Evolutionary conservation across 2,329 filamentous ascomycete genomes (phyloP).

Genomic region (Pseudogymnoascus sp.): DNA sequence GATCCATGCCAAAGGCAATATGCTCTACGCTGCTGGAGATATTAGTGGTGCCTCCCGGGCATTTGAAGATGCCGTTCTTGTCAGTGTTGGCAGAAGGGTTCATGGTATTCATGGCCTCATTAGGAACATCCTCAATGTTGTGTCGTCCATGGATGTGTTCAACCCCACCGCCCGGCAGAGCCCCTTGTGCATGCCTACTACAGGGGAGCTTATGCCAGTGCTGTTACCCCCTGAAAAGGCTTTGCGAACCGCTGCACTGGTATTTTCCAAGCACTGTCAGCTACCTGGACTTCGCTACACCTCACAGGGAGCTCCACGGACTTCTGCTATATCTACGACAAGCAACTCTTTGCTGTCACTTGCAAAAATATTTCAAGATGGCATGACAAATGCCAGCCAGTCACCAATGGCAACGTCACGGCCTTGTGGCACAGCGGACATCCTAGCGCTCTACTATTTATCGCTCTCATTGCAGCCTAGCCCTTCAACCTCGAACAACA

Average conservation of each 20-base stretch:
- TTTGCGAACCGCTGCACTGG: constrained; percentile 69
- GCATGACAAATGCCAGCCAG: constrained; percentile 65
- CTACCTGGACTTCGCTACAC: constrained; percentile 73
- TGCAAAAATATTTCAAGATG: constrained; percentile 96
- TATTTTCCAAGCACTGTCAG: constrained; percentile 68
- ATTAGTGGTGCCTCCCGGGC: constrained; percentile 72
- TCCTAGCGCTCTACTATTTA: constrained; percentile 88
- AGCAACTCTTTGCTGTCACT: constrained; percentile 92
- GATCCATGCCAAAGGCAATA: constrained; percentile 96
- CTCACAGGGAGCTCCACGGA: constrained; percentile 59
- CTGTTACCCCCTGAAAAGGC: constrained; percentile 77
- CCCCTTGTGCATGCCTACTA: background rate
- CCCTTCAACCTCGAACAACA: constrained; percentile 95
- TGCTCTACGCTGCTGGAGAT: constrained; percentile 85
- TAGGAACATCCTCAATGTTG: constrained; percentile 61
- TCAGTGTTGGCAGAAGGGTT: constrained; percentile 66
- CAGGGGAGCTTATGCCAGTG: constrained; percentile 42
- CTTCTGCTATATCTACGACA: constrained; percentile 80
- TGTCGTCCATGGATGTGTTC: constrained; percentile 34
- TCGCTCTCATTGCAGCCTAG: constrained; percentile 91
- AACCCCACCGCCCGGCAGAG: constrained; percentile 6
- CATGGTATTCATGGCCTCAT: constrained; percentile 72
- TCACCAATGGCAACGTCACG: constrained; percentile 45
- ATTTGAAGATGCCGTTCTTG: constrained; percentile 90
- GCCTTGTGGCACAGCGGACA: constrained; percentile 76